Base-by-base conservation (phyloP, 257 asterid genomes). In the Solanum chaucha region DNA sequence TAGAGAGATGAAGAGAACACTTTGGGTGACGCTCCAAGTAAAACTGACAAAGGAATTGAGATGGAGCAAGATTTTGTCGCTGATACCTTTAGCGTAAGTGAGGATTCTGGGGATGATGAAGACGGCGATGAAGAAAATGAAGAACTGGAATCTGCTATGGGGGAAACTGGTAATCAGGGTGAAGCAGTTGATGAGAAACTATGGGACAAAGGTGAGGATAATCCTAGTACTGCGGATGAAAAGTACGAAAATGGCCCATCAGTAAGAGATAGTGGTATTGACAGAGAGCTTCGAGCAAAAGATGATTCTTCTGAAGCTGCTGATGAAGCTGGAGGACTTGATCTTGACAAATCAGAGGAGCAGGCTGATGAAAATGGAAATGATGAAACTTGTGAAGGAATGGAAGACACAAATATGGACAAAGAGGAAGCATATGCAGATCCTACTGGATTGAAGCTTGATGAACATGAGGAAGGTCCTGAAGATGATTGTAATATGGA, bases 21-120 rank as follows among this genome's bases (percentile, higher is more conserved):
- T 55, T 68, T n/a, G 26, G 82, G 91, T 87, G 95, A 94, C 74
- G 88, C 89, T 92, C 95, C 96, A 0, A 89, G 90, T 92, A 92
- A 90, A 91, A 89, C 87, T 86, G 98, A 94, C 30, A 96, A 94
- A 87, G 99, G 99, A 65, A 88, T 97, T 84, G 99, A 97, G 94
- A 95, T 97, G 99, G 99, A 94, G 77, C 92, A 97, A 89, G 99
- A 97, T 87, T 94, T 97, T 72, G 87, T 84, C 61, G 99, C 90
- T 85, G 94, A 92, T 78, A 89, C 93, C 17, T 90, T 86, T 86
- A 95, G 97, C 87, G 93, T 95, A 61, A 95, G 98, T 87, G 98
- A 94, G 89, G 99, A 95, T 84, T 90, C 97, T 35, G 98, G 87
- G 59, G 93, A 92, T 70, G 98, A 94, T 73, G 93, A 92, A 41